These are phyloP conservation scores for Laguncularia racemosa DNA, from an alignment of 345 rosid genomes.

Conservation along the genomic window DNA sequence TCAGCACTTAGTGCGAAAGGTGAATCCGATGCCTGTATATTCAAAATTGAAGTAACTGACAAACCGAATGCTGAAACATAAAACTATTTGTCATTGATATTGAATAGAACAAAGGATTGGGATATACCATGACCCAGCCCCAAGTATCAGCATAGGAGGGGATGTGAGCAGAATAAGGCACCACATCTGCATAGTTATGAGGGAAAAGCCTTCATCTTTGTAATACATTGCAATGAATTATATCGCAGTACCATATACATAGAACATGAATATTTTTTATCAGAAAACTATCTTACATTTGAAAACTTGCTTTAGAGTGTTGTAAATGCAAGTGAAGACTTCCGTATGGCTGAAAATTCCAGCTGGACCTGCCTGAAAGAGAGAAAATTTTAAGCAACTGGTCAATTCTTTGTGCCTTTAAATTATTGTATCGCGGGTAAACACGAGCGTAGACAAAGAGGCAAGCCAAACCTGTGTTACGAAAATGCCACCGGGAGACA, in stretches of 20 bases:
- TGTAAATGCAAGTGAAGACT: conserved; percentile 54
- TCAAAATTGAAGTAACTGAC: too few relatives aligned
- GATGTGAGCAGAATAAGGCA: conserved; percentile 54
- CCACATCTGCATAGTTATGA: conserved; percentile 40
- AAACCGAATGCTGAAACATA: too few relatives aligned
- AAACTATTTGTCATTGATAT: too few relatives aligned
- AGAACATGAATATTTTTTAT: too few relatives aligned
- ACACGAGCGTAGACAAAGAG: too few relatives aligned
- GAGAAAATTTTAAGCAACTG: background rate
- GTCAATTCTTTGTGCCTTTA: background rate
- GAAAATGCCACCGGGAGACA: conserved; percentile 41
- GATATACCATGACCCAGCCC: conserved; percentile 69
- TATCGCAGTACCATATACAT: background rate
- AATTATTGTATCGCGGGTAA: background rate
- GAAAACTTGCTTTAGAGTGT: conserved; percentile 57
- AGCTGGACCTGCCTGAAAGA: conserved; percentile 63
- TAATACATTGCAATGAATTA: too few relatives aligned
- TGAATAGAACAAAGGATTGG: too few relatives aligned
- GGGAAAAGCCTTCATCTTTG: too few relatives aligned
- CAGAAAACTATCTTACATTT: conserved; percentile 28
- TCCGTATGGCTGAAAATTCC: conserved; percentile 67
- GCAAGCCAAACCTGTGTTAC: conserved; percentile 41
- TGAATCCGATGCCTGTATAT: conserved; percentile 44
- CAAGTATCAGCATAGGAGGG: conserved; percentile 71
- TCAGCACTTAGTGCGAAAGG: conserved; percentile 32